Evolutionary conservation across 2,329 filamentous ascomycete genomes (phyloP).

Genomic region (Neonectria faginata): DNA sequence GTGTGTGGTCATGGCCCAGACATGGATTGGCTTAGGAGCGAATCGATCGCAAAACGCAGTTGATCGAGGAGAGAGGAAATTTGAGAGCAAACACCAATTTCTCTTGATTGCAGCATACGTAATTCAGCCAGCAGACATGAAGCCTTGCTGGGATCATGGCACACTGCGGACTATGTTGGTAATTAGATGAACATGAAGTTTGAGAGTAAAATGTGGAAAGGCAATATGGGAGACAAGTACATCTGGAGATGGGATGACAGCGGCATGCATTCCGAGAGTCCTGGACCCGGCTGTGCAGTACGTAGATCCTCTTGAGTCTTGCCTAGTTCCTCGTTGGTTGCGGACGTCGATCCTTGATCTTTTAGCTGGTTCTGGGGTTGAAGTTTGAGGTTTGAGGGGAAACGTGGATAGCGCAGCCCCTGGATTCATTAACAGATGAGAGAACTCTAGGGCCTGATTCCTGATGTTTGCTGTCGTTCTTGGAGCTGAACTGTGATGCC

Average conservation of each 20-base stretch:
- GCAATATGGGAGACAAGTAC: neutral
- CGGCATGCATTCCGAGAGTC: constrained; percentile 29
- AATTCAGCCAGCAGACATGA: neutral
- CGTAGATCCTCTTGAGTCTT: constrained; percentile 7
- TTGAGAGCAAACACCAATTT: neutral
- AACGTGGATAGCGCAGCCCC: constrained; percentile 23
- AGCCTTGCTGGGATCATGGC: constrained; percentile 3
- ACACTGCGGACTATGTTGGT: neutral
- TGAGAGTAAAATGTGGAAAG: neutral
- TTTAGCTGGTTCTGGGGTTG: constrained; percentile 2
- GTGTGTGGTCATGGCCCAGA: neutral
- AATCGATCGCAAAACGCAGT: neutral
- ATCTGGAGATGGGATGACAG: constrained; percentile 37
- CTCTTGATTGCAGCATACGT: neutral
- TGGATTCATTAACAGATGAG: constrained; percentile 27
- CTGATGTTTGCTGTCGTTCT: constrained; percentile 19
- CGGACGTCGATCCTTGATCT: neutral
- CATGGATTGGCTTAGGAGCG: neutral
- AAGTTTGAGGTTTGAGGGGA: constrained; percentile 19
- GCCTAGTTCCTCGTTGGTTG: constrained; percentile 4
- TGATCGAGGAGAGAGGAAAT: neutral
- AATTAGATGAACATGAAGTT: neutral
- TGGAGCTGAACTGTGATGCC: constrained; percentile 2
- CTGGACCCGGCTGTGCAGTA: neutral
- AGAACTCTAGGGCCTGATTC: constrained; percentile 28